Evolutionary conservation across 2,329 filamentous ascomycete species (phyloP).

Genomic region (Aureobasidium sp.): DNA sequence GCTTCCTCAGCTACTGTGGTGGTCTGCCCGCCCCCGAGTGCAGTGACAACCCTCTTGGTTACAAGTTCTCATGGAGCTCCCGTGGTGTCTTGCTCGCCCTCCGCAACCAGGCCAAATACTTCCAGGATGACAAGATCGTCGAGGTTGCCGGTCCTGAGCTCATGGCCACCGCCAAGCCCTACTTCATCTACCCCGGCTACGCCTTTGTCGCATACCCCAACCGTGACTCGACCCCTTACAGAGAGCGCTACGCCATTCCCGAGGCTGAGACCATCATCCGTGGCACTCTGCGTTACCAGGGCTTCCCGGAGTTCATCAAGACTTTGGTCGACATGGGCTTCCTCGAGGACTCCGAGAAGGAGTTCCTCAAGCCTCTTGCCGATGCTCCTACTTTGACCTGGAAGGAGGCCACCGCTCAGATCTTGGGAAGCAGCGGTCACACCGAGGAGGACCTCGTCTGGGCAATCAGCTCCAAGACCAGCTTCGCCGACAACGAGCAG

Average conservation of each 20-base stretch:
- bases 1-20: conserved; percentile 80
- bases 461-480: conserved; percentile 68
- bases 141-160: conserved; percentile 41
- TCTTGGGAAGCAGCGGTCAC: conserved; percentile 62
- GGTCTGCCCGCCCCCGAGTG: conserved; percentile 61
- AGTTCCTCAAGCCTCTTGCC: conserved; percentile 55
- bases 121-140: conserved; percentile 68
- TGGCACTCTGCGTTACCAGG: conserved; percentile 77
- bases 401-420: conserved; percentile 76
- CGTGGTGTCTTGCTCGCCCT: conserved; percentile 84
- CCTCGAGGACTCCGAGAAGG: conserved; percentile 62
- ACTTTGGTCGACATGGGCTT: conserved; percentile 85
- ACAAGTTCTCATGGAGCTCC: conserved; percentile 75
- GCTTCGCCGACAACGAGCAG: conserved; percentile 62
- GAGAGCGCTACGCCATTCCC: conserved; percentile 82
- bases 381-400: conserved; percentile 49
- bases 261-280: conserved; percentile 83
- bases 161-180: conserved; percentile 83
- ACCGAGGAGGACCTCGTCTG: conserved; percentile 57
- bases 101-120: conserved; percentile 77
- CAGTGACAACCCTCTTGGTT: conserved; percentile 84
- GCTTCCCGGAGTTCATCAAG: conserved; percentile 86
- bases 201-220: conserved; percentile 91
- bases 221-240: conserved; percentile 81
- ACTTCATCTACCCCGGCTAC: conserved; percentile 83